Conservation (phyloP, 2,329 filamentous ascomycete genomes). For the Neurospora sp. region DNA sequence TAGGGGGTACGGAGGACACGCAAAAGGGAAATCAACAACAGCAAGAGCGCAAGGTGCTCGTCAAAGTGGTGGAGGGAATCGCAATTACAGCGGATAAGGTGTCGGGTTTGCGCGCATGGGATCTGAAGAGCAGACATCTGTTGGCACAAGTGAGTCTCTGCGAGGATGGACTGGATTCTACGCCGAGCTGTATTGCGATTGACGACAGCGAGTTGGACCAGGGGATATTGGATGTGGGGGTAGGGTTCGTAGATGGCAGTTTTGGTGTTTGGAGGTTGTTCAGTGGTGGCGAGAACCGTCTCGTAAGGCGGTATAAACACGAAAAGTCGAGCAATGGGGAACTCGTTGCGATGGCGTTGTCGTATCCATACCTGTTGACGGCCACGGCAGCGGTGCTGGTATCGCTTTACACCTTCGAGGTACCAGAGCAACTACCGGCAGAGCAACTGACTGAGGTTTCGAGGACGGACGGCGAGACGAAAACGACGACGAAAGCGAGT, state of each 20-base stretch:
- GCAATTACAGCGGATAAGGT: constrained; percentile 65
- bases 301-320: constrained; percentile 48
- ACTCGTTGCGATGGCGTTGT: constrained; percentile 60
- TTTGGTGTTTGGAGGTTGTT: constrained; percentile 61
- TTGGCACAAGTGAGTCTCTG: constrained; percentile 40
- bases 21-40: constrained; percentile 29
- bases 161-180: constrained; percentile 14
- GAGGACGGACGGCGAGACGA: not conserved
- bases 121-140: constrained; percentile 51
- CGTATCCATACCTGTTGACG: constrained; percentile 66
- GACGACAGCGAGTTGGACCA: constrained; percentile 39
- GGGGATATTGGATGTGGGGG: constrained; percentile 44
- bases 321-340: constrained; percentile 52
- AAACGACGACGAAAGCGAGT: not conserved
- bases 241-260: constrained; percentile 64
- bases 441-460: not conserved
- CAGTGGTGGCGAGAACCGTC: constrained; percentile 27
- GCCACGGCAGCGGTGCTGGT: constrained; percentile 66
- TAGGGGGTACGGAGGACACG: constrained; percentile 15
- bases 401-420: constrained; percentile 61
- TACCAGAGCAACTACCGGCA: constrained; percentile 12
- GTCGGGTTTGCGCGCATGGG: constrained; percentile 70
- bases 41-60: constrained; percentile 50
- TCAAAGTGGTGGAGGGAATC: constrained; percentile 66
- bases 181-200: constrained; percentile 56